Base-by-base conservation (phyloP, 306 rosid species). In the Pyrus communis region DNA sequence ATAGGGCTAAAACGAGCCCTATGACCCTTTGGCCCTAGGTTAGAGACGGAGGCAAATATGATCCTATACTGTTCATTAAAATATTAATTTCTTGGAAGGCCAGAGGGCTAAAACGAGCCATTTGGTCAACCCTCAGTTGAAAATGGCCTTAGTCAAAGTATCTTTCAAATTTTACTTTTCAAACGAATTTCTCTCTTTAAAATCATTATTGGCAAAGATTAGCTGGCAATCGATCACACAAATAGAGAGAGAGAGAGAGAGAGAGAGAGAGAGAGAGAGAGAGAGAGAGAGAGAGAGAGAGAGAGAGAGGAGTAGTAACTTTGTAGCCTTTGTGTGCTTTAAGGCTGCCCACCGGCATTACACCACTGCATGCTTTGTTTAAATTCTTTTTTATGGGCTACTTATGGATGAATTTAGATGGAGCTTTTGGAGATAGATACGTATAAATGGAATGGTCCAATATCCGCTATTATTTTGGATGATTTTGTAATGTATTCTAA, bases 341-440 rank as follows among this genome's bases (percentile, higher is more conserved):
- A 78, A 79, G 82, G 87, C 85, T 74, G 78, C 87, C 63, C 83
- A 45, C 70, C 4, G 31, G 11, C 63, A 49, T 18, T 25, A 69
- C 52, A 43, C 76, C 12, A 42, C 45, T 84, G 78, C 74, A 72
- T 63, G 68, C 13, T 28, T 69, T 35, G 58, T 81, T 64, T 75
- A 63, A 61, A 23, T 31, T 21, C 46, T 42, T 79, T 42, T 79
- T 70, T 82, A 73, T 51, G 82, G 84, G 85, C 80, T 81, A 88
- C 81, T 82, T 73, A 82, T 86, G 81, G 61, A 42, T 42, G 12
- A 9, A 69, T 71, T 74, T 64, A 64, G 79, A 67, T 69, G 73
- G 51, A 45, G 46, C 21, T 10, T 25, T 7, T 9, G 35, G 30
- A 11, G 63, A 22, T 21, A 9, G 27, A 22, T 22, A 9, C 45